Base-by-base conservation (phyloP, 1,284 basidiomycete species). In the Phaffia rhodozyma region DNA sequence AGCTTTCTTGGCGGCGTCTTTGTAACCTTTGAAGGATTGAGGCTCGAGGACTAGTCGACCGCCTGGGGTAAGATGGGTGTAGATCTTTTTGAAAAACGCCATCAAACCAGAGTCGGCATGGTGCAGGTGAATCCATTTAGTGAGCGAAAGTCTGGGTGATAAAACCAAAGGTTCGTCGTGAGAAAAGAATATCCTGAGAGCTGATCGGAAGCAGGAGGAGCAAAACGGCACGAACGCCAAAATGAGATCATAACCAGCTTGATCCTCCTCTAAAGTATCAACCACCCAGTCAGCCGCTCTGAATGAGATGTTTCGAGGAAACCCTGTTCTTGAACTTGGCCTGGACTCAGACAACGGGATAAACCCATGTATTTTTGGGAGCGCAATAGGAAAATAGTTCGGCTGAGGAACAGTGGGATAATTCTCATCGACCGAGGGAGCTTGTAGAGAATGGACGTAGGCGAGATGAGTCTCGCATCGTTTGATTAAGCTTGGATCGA, bases 401-500 rank as follows among this genome's bases (percentile, higher is more conserved):
- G 30, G 49, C 27, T 11, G n/a, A 32, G 21, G 27, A 20, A 43
- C 25, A 16, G 9, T 13, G 25, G 18, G 7, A 13, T 27, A 34
- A 2, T 32, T 13, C 20, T 23, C 32, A 7, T 55, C 51, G n/a
- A 27, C 23, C 54, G 48, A 1, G 9, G 53, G 55, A 21, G 32
- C 32, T 27, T 55, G 60, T 0, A 66, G 64, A 21, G 64, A 66
- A 43, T 58, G 25, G 21, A 62, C 57, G 23, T 51, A 66, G 20
- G 56, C 55, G 25, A 66, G 60, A 38, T 66, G 64, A 9, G 60
- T 66, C 11, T 49, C 11, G 23, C 57, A 60, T 25, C 59, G 51
- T n/a, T 25, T 29, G 43, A 89, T 78, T 48, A 91, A 79, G 1
- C 79, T 78, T 30, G 83, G 80, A 72, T 90, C 89, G 56, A 91